These are phyloP conservation scores for Hypoxylon rickii DNA, from an alignment of 495 filamentous ascomycete species.

Conservation along the genomic window DNA sequence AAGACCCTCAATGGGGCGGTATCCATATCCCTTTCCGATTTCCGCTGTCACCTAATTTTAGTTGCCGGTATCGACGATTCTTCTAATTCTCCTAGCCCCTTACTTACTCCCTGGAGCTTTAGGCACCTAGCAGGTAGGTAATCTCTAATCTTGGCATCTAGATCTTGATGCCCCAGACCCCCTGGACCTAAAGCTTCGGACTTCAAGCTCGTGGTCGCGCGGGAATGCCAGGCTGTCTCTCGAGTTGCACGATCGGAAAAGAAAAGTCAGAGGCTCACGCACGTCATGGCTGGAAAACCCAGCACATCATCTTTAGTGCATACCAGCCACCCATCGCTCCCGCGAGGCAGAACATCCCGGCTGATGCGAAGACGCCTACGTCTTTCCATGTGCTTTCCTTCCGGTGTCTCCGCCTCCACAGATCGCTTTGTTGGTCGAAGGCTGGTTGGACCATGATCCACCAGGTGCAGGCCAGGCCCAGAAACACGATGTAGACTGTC, in stretches of 20 bases:
- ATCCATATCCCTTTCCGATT: constrained; percentile 26
- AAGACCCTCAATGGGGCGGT: constrained; percentile 8
- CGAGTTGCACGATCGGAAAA: too few relatives aligned
- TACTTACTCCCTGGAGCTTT: neutral
- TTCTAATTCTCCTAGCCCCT: neutral
- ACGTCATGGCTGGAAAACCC: constrained; percentile 7
- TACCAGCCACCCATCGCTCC: constrained; percentile 24
- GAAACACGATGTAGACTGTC: constrained; percentile 17
- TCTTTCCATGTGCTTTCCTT: constrained; percentile 37
- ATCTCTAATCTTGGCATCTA: too few relatives aligned
- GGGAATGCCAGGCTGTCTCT: too few relatives aligned
- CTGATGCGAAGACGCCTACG: constrained; percentile 22
- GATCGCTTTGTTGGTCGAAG: constrained; percentile 35
- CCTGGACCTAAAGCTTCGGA: too few relatives aligned
- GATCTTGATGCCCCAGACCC: too few relatives aligned
- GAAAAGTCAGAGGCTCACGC: neutral
- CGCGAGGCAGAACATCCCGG: constrained; percentile 22
- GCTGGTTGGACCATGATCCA: constrained; percentile 36
- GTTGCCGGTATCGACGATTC: neutral
- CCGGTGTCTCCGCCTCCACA: constrained; percentile 33
- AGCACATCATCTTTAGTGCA: constrained; percentile 10
- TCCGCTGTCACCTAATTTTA: constrained; percentile 8
- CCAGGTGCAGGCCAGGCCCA: constrained; percentile 26
- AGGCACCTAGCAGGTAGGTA: too few relatives aligned
- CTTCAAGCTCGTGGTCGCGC: too few relatives aligned